Percentiles rank a stretch among this genome's conserved stretches.
These are phyloP conservation scores for Mycothermus thermophilus DNA, from an alignment of 495 filamentous ascomycete species.

Conservation along the genomic window DNA sequence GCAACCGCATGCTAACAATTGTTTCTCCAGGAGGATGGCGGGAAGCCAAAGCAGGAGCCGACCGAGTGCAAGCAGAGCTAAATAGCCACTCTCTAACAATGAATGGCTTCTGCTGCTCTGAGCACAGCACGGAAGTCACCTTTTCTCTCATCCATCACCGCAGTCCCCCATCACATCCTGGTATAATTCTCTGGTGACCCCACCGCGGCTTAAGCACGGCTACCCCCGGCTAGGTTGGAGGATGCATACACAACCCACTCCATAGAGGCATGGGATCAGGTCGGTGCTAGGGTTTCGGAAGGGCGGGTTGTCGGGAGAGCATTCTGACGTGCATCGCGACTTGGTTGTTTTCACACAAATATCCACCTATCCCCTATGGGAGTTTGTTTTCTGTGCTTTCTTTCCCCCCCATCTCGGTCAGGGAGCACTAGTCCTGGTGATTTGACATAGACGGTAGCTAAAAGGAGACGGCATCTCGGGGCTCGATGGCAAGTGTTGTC, in stretches of 20 bases:
- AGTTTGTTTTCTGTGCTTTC: conserved; percentile 6
- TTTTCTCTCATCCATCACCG: too few species aligned
- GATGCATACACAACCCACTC: too few species aligned
- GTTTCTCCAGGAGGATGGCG: conserved; percentile 77
- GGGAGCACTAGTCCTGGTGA: too few species aligned
- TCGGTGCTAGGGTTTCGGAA: conserved; percentile 9
- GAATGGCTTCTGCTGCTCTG: too few species aligned
- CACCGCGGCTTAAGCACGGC: too few species aligned
- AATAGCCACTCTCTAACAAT: conserved; percentile 15
- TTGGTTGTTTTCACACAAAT: conserved; percentile 16
- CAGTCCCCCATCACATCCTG: conserved; percentile 3
- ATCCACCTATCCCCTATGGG: conserved; percentile 5
- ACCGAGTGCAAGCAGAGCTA: conserved; percentile 99
- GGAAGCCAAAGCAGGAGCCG: conserved; percentile 97
- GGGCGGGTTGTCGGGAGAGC: conserved; percentile 11
- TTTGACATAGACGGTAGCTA: conserved; percentile 10
- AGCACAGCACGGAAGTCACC: too few species aligned
- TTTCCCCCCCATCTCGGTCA: background rate
- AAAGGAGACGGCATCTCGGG: conserved; percentile 5
- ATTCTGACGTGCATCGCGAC: conserved; percentile 10
- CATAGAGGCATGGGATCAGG: too few species aligned
- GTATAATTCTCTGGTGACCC: too few species aligned
- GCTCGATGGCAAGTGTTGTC: conserved; percentile 10
- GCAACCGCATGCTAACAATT: conserved; percentile 2
- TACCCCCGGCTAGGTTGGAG: too few species aligned